Percentiles rank a stretch among this genome's conserved stretches.
Conservation (phyloP, 495 filamentous ascomycete genomes). For the Penicillium parvum region DNA sequence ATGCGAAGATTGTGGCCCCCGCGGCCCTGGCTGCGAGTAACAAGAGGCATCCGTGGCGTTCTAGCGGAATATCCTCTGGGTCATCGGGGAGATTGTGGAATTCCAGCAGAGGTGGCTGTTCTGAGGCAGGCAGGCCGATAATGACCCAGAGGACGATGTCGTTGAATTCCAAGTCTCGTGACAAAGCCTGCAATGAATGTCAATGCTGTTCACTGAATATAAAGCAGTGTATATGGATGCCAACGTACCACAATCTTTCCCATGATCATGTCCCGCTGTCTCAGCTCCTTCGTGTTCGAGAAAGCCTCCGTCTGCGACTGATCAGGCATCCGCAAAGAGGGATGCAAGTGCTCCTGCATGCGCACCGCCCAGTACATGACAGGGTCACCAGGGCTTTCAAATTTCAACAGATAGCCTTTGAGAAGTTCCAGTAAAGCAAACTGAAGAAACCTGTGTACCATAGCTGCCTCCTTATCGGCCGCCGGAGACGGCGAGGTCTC, state of each 20-base stretch:
- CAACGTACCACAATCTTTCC: constrained; percentile 68
- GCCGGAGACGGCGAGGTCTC: constrained; percentile 46
- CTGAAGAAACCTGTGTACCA: constrained; percentile 70
- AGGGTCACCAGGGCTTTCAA: constrained; percentile 52
- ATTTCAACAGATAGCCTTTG: constrained; percentile 67
- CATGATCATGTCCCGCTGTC: constrained; percentile 63
- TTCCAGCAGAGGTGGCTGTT: constrained; percentile 37
- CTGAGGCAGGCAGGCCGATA: constrained; percentile 24
- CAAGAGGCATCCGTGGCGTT: constrained; percentile 63
- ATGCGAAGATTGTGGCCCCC: constrained; percentile 29
- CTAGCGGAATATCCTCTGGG: constrained; percentile 66
- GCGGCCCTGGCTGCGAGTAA: constrained; percentile 53
- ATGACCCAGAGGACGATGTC: constrained; percentile 50
- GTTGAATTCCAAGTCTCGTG: constrained; percentile 61
- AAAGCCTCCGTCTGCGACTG: constrained; percentile 61
- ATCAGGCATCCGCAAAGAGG: constrained; percentile 33
- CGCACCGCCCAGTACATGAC: constrained; percentile 74
- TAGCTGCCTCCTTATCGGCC: constrained; percentile 49
- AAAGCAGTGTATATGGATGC: background rate
- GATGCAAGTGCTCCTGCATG: constrained; percentile 66
- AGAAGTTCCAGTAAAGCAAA: constrained; percentile 82
- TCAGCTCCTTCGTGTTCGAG: constrained; percentile 55
- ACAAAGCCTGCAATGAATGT: constrained; percentile 55
- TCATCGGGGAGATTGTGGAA: constrained; percentile 42
- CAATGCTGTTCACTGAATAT: background rate